Evolutionary conservation across 2,329 filamentous ascomycete species (phyloP).

Genomic region (Cladophialophora psammophila): DNA sequence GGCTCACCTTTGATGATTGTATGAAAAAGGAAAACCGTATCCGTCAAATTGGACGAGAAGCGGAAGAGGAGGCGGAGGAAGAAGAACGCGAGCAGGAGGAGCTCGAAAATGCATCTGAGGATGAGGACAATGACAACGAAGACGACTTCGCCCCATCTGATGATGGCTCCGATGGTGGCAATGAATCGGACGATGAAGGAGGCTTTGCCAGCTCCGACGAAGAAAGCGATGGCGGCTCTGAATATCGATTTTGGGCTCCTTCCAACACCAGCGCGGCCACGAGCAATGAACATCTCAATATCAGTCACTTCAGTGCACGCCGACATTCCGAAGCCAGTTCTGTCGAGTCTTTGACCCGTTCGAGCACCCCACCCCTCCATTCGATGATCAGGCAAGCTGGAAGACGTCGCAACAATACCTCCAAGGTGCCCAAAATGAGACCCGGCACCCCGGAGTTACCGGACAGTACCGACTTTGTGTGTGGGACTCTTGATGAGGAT

Average conservation of each 20-base stretch:
- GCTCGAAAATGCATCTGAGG: conserved; percentile 56
- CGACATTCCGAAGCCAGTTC: conserved; percentile 61
- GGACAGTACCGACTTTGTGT: conserved; percentile 99
- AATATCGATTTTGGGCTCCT: conserved; percentile 70
- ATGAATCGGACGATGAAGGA: conserved; percentile 80
- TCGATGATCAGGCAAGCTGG: conserved; percentile 25
- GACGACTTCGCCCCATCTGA: conserved; percentile 67
- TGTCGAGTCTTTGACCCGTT: conserved; percentile 53
- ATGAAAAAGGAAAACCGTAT: conserved; percentile 89
- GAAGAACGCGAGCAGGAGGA: conserved; percentile 69
- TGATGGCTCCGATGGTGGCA: conserved; percentile 69
- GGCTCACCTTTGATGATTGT: conserved; percentile 88
- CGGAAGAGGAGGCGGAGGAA: conserved; percentile 84
- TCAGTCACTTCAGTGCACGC: conserved; percentile 56
- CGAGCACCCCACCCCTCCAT: conserved; percentile 33
- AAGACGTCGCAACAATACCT: conserved; percentile 12
- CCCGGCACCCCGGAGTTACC: conserved; percentile 81
- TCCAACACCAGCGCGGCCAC: conserved; percentile 56
- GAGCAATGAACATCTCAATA: conserved; percentile 59
- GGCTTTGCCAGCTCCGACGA: conserved; percentile 75
- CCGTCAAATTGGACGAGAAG: conserved; percentile 83
- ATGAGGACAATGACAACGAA: conserved; percentile 70
- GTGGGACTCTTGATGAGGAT: conserved; percentile 95
- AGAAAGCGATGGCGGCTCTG: conserved; percentile 69
- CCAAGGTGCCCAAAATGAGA: conserved; percentile 61